These are phyloP conservation scores for Tilletia walkeri DNA, from an alignment of 1,284 basidiomycete genomes.

Conservation along the genomic window DNA sequence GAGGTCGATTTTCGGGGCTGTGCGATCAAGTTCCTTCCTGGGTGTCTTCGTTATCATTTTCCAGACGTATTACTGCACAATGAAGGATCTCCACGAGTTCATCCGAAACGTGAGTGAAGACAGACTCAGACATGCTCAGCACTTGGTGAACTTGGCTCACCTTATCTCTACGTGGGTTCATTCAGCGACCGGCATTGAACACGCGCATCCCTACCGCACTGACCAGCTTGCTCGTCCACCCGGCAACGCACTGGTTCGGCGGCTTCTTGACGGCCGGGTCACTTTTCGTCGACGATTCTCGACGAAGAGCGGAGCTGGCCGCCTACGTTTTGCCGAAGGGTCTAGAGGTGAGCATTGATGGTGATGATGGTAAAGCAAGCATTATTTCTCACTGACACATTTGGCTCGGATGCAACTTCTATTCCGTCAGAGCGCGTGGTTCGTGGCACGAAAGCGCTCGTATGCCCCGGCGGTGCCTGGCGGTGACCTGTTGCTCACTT, in stretches of 20 bases:
- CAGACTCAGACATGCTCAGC: no score
- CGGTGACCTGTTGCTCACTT: constrained; percentile 69
- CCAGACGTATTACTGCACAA: constrained; percentile 79
- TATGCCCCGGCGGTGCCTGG: constrained; percentile 68
- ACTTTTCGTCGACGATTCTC: constrained; percentile 81
- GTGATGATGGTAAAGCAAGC: neutral
- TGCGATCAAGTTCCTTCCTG: constrained; percentile 83
- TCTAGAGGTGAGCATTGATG: constrained; percentile 32
- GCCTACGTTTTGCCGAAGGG: constrained; percentile 95
- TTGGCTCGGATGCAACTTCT: constrained; percentile 50
- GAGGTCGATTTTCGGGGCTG: constrained; percentile 70
- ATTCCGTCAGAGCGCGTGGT: constrained; percentile 64
- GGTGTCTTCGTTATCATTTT: constrained; percentile 80
- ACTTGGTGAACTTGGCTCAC: no score
- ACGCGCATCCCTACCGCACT: constrained; percentile 59
- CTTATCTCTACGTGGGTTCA: no score
- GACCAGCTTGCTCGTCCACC: constrained; percentile 66
- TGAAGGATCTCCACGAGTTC: constrained; percentile 63
- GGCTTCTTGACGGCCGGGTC: constrained; percentile 76
- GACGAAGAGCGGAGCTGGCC: constrained; percentile 76
- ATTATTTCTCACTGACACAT: neutral
- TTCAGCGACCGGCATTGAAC: constrained; percentile 17
- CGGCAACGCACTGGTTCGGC: constrained; percentile 69
- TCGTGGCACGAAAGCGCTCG: constrained; percentile 71
- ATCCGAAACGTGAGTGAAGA: constrained; percentile 43